Conservation (phyloP, 805 yeast genomes). For the Isabelozyma gotoi region DNA sequence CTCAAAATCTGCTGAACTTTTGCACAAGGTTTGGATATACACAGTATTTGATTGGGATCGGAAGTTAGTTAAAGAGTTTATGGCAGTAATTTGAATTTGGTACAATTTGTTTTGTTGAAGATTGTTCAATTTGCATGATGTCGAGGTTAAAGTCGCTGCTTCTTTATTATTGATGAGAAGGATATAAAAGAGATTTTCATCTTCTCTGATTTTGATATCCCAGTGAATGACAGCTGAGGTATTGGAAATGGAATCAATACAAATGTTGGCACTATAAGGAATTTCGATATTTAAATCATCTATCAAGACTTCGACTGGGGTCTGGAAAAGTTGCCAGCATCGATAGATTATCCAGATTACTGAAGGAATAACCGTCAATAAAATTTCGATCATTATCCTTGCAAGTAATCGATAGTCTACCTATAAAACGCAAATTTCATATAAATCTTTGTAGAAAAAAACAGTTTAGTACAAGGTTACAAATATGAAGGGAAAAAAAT, state of each 20-base stretch:
- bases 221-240: conserved; percentile 53
- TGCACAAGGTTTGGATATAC: conserved; percentile 25
- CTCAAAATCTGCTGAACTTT: background rate
- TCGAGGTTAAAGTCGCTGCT: conserved; percentile 34
- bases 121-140: conserved; percentile 33
- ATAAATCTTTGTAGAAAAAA: background rate
- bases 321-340: conserved; percentile 31
- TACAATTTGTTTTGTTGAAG: conserved; percentile 26
- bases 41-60: conserved; percentile 33
- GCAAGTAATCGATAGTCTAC: background rate
- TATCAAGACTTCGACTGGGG: conserved; percentile 50
- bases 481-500: background rate
- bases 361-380: conserved; percentile 34
- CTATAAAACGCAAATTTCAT: background rate
- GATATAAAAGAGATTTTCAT: conserved; percentile 32
- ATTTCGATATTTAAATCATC: conserved; percentile 49
- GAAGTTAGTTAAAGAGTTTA: conserved; percentile 34
- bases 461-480: background rate
- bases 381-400: conserved; percentile 27
- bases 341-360: conserved; percentile 41
- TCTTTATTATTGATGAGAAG: conserved; percentile 34
- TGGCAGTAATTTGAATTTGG: conserved; percentile 36
- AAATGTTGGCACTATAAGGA: conserved; percentile 55
- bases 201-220: conserved; percentile 38
- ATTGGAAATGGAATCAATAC: conserved; percentile 52